Evolutionary conservation across 805 yeast species (phyloP), one percentile per base, ranked within the genome.

Genomic region (Hanseniaspora meyeri): DNA sequence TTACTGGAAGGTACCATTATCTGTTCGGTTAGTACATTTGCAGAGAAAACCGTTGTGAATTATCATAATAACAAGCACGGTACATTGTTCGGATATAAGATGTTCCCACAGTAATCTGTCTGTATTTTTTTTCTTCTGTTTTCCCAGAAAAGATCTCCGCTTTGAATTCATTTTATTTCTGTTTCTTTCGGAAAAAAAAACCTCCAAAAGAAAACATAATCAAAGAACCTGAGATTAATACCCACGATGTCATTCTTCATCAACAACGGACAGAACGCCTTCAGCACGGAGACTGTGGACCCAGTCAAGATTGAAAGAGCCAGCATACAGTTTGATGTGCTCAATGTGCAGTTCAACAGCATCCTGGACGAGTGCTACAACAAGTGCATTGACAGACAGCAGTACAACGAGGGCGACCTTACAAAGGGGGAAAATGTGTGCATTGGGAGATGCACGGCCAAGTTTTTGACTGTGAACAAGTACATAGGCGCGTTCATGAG

Each of bases 401-500:
- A 83, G 60, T 90, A 85, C 69, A 87, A 87, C 16, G 97, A 91
- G 63, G 76, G 79, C 10, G 97, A 91, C 29, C 72, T 90, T 55
- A 81, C 80, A 60, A 88, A 89, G 64, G 97, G 96, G 39, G 97
- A 90, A 66, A 70, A 75, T 58, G 76, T 79, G 47, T 91, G 97
- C 67, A 71, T 87, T 11, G 96, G 89, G 67, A 74, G 97, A 59
- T 90, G 97, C 71, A 91, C 86, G 46, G 70, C 81, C 60, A 90
- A 90, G 68, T 89, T 83, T 68, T 86, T 88, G 73, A 76, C 76
- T 62, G 83, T 89, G 48, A 89, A 83, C 66, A 68, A 78, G 47
- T 65, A 76, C 54, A 72, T 87, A 34, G 93, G 91, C 0, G 76
- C 73, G 16, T 65, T 70, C 68, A 72, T 76, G 60, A 74, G 75